These are phyloP conservation scores for Cytospora piceicola DNA, from an alignment of 2,329 filamentous ascomycete genomes.

Conservation along the genomic window DNA sequence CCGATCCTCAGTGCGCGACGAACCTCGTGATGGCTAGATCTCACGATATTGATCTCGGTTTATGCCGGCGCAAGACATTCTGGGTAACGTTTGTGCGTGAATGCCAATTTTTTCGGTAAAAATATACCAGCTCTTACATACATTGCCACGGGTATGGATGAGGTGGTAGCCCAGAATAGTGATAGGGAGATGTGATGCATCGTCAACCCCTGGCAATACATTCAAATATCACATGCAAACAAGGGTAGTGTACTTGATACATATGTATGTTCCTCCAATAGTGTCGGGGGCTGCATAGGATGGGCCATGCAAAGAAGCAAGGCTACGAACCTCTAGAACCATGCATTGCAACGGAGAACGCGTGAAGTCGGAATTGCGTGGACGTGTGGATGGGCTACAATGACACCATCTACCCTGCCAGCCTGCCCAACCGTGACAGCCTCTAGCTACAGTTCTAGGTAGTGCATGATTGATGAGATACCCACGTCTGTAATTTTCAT, in stretches of 20 bases:
- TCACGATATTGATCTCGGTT: conserved; percentile 16
- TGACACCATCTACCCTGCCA: too few relatives aligned
- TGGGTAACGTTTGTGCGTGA: neutral
- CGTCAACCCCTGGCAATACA: neutral
- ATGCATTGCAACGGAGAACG: neutral
- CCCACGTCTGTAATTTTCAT: neutral
- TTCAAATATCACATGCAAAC: too few relatives aligned
- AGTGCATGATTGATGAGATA: neutral
- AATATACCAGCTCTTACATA: too few relatives aligned
- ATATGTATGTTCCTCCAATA: neutral
- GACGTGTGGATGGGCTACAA: too few relatives aligned
- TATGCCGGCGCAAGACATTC: conserved; percentile 15
- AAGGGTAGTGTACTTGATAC: too few relatives aligned
- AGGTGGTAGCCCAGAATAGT: neutral
- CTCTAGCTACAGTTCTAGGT: too few relatives aligned
- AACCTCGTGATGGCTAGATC: conserved; percentile 8
- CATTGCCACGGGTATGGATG: neutral
- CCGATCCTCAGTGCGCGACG: conserved; percentile 12
- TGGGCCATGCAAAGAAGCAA: neutral
- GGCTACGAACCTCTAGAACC: conserved; percentile 2
- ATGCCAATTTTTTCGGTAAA: neutral
- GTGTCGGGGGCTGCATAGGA: neutral
- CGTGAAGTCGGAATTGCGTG: too few relatives aligned
- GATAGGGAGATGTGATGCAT: neutral
- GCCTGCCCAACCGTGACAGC: too few relatives aligned